Conservation (phyloP, 1,284 basidiomycete species). For the Marasmius sp. region DNA sequence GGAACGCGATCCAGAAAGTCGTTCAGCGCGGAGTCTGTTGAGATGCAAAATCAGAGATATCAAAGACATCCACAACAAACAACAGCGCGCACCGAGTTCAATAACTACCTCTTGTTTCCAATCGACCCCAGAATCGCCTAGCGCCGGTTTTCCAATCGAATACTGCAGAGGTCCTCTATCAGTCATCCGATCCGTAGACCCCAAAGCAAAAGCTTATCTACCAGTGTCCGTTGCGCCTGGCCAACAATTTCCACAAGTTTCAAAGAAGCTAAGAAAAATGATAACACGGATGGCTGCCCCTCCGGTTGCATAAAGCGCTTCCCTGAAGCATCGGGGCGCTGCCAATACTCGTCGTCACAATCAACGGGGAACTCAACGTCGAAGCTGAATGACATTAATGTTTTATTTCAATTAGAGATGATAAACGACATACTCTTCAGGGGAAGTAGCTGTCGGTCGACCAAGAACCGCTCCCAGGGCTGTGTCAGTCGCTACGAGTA, state of each 20-base stretch:
- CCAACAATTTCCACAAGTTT: no score
- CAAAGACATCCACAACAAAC: not conserved
- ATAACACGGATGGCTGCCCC: no score
- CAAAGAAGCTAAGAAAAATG: not conserved
- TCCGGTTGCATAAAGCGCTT: no score
- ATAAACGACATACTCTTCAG: conserved; percentile 54
- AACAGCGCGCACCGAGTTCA: not conserved
- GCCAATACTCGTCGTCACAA: no score
- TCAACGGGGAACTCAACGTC: no score
- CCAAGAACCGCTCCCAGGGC: conserved; percentile 57
- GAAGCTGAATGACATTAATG: no score
- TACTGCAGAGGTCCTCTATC: not conserved
- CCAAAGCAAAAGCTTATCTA: no score
- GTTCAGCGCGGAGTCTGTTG: conserved; percentile 44
- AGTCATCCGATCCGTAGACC: no score
- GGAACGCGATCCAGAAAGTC: conserved; percentile 50
- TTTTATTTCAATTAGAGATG: no score
- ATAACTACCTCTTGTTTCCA: conserved; percentile 32
- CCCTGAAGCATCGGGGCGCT: no score
- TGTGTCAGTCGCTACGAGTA: not conserved
- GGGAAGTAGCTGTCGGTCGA: conserved; percentile 64
- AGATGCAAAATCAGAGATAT: conserved; percentile 23
- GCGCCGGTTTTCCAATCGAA: conserved; percentile 26
- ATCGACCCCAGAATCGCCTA: not conserved
- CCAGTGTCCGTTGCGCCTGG: no score